Conservation (phyloP, 2,329 filamentous ascomycete genomes). For the Xylariaceae sp. region DNA sequence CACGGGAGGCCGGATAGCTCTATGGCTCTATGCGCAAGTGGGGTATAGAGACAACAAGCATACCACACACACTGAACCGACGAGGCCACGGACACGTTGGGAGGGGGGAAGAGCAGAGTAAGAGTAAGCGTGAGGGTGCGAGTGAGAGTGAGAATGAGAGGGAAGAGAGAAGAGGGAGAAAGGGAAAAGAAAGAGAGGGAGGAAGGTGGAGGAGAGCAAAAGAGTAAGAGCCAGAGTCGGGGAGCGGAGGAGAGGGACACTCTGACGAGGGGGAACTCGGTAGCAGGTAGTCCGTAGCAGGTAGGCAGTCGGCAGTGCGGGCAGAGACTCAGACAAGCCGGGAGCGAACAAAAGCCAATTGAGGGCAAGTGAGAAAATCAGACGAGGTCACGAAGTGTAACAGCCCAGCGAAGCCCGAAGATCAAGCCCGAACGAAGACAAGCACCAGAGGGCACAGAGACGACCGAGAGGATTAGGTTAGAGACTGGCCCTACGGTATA, state of each 20-base stretch:
- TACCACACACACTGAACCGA: conserved; percentile 8
- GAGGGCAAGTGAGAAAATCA: conserved; percentile 20
- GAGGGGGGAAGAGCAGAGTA: conserved; percentile 4
- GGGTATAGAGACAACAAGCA: conserved; percentile 19
- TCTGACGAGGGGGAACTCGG: background rate
- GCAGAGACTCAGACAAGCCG: conserved; percentile 6
- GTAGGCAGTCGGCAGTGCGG: background rate
- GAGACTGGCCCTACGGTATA: conserved; percentile 13
- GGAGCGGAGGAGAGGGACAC: conserved; percentile 3
- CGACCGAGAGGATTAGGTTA: conserved; percentile 4
- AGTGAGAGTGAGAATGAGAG: background rate
- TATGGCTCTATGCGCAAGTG: conserved; percentile 22
- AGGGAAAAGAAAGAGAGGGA: conserved; percentile 10
- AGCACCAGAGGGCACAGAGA: background rate
- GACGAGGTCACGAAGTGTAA: conserved; percentile 25
- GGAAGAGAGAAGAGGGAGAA: conserved; percentile 9
- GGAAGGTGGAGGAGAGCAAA: no score
- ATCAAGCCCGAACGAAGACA: background rate
- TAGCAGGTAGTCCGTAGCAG: background rate
- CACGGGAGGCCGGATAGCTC: conserved; percentile 22
- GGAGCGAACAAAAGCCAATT: conserved; percentile 24
- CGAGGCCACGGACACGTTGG: conserved; percentile 2
- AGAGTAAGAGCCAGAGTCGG: no score
- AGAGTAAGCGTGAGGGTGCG: conserved; percentile 11
- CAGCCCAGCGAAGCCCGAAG: conserved; percentile 29